Percentiles rank a stretch among this genome's conserved stretches.
These are phyloP conservation scores for Taphrina deformans DNA, from an alignment of 1,139 yeast genomes.

Conservation along the genomic window DNA sequence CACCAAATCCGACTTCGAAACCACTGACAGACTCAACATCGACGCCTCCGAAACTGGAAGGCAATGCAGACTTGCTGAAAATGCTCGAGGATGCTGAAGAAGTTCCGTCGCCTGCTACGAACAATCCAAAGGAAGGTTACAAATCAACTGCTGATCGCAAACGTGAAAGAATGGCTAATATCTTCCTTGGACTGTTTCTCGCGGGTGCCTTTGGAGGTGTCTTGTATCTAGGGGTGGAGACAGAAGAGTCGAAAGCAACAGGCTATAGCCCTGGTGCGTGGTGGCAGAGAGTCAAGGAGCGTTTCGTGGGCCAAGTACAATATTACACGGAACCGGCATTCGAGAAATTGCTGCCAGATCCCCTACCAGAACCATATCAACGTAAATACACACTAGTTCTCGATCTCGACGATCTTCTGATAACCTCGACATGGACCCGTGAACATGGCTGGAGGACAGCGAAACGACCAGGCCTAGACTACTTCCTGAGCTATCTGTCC, in stretches of 20 bases:
- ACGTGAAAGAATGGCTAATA: constrained; percentile 62
- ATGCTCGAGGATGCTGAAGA: constrained; percentile 28
- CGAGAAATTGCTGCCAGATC: constrained; percentile 87
- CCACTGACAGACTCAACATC: background rate
- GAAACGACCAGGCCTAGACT: constrained; percentile 97
- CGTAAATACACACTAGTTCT: constrained; percentile 88
- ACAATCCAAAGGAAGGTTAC: constrained; percentile 45
- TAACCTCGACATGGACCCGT: constrained; percentile 90
- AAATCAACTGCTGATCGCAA: constrained; percentile 42
- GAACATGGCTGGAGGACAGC: constrained; percentile 98
- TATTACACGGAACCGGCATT: constrained; percentile 92
- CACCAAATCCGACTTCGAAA: constrained; percentile 14
- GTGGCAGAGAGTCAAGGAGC: constrained; percentile 65
- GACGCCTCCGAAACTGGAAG: constrained; percentile 24
- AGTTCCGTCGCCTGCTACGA: constrained; percentile 11
- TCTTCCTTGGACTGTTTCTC: constrained; percentile 56
- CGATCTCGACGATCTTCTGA: constrained; percentile 82
- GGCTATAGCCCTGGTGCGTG: constrained; percentile 68
- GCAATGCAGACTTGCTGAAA: constrained; percentile 17
- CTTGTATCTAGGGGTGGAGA: constrained; percentile 63
- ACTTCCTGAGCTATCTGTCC: constrained; percentile 88
- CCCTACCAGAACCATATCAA: constrained; percentile 88
- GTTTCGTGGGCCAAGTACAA: constrained; percentile 73
- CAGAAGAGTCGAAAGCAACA: constrained; percentile 53
- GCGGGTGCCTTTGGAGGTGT: constrained; percentile 60